A percentile compares a stretch with the other conserved stretches of the same genome.
These are phyloP conservation scores for Aspergillus terreus DNA, from an alignment of 2,329 filamentous ascomycete genomes.

Conservation along the genomic window DNA sequence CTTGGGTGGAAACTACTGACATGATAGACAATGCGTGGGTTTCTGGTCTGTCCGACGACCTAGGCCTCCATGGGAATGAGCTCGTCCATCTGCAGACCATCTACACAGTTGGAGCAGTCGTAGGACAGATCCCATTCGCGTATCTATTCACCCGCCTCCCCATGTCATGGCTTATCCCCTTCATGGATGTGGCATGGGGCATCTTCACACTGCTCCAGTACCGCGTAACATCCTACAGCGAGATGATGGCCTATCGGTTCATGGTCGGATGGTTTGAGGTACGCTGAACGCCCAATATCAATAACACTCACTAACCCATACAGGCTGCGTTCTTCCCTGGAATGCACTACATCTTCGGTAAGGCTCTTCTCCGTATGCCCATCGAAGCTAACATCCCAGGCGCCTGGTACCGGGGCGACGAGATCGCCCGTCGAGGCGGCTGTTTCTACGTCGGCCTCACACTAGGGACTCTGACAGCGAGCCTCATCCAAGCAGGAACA, in stretches of 20 bases:
- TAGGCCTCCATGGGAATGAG: conserved; percentile 51
- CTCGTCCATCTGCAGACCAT: conserved; percentile 55
- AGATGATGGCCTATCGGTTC: conserved; percentile 53
- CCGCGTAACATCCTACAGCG: conserved; percentile 46
- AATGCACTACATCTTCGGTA: conserved; percentile 35
- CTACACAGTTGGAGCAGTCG: conserved; percentile 49
- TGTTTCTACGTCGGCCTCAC: conserved; percentile 52
- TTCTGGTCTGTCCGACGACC: conserved; percentile 51
- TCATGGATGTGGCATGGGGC: conserved; percentile 53
- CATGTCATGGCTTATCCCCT: conserved; percentile 51
- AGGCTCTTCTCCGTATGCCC: not conserved
- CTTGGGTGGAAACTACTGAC: not conserved
- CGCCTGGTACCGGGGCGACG: conserved; percentile 50
- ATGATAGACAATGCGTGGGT: conserved; percentile 53
- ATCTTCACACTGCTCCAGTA: conserved; percentile 57
- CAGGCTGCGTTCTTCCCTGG: conserved; percentile 38
- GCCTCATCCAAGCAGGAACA: conserved; percentile 47
- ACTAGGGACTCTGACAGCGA: conserved; percentile 51
- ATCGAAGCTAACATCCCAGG: conserved; percentile 7
- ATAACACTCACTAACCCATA: not conserved
- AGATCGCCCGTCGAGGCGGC: conserved; percentile 48
- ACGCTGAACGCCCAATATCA: not conserved
- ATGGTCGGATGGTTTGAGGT: conserved; percentile 53
- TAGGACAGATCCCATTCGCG: conserved; percentile 51
- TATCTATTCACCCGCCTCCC: conserved; percentile 47